A percentile compares a stretch with the other conserved stretches of the same genome.
Conservation (phyloP, 176 grass and related monocot genomes). For the Juncus inflexus region DNA sequence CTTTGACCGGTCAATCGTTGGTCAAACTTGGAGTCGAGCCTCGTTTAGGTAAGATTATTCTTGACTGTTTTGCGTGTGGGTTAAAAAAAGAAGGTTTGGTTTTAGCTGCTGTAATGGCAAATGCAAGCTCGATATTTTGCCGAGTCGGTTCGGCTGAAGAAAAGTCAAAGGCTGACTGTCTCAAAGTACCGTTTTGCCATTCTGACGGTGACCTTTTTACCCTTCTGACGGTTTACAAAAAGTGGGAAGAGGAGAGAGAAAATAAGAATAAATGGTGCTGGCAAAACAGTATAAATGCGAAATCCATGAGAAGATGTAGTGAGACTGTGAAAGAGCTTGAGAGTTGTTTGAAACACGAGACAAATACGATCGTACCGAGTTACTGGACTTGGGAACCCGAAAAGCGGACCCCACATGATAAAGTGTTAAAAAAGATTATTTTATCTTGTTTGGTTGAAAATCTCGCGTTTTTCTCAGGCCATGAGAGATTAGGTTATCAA, state of each 20-base stretch:
- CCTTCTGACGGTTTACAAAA: slow-evolving; percentile 88
- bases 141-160: slow-evolving; percentile 74
- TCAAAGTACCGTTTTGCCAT: slow-evolving; percentile 79
- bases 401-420: slow-evolving; percentile 44
- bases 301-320: slow-evolving; percentile 83
- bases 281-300: slow-evolving; percentile 91
- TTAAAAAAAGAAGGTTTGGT: slow-evolving; percentile 82
- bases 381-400: slow-evolving; percentile 89
- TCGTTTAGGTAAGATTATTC: slow-evolving; percentile 89
- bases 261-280: slow-evolving; percentile 81
- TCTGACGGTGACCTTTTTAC: slow-evolving; percentile 87
- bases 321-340: slow-evolving; percentile 77
- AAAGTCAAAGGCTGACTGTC: slow-evolving; percentile 81
- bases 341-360: slow-evolving; percentile 64
- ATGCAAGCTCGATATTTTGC: slow-evolving; percentile 97
- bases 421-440: slow-evolving; percentile 64
- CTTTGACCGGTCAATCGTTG: slow-evolving; percentile 50
- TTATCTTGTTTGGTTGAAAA: slow-evolving; percentile 71
- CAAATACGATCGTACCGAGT: slow-evolving; percentile 69
- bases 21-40: slow-evolving; percentile 89
- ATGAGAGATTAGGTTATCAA: slow-evolving; percentile 79
- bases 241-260: slow-evolving; percentile 67
- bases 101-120: slow-evolving; percentile 89
- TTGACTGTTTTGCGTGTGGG: slow-evolving; percentile 60
- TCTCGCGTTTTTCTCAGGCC: slow-evolving; percentile 81